Percentiles rank a stretch among this genome's conserved stretches.
phyloP scores from a whole-genome alignment of 2,329 filamentous ascomycete genomes.

The Cladophialophora immunda region DNA sequence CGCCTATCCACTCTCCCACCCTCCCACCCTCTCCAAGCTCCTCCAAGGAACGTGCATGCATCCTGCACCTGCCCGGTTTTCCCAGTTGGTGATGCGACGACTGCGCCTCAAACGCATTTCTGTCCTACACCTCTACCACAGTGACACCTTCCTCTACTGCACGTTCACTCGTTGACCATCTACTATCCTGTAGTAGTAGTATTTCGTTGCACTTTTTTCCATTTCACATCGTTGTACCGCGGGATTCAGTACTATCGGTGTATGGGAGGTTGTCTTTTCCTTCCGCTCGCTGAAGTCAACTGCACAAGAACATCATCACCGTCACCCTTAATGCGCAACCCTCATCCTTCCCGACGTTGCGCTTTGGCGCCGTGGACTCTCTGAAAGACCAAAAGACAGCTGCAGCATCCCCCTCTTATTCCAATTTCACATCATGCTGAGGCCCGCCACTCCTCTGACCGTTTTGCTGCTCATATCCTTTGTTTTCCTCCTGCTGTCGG shows the following conservation, averaged over 20 bases:
- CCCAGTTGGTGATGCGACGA: constrained; percentile 23
- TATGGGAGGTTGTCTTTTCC: background rate
- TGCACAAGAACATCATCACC: background rate
- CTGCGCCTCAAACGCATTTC: constrained; percentile 28
- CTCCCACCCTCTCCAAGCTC: constrained; percentile 1
- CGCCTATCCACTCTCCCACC: background rate
- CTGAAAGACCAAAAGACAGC: constrained; percentile 5
- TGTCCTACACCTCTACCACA: constrained; percentile 5
- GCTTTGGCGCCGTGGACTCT: constrained; percentile 27
- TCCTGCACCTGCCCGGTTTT: constrained; percentile 26
- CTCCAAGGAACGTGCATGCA: constrained; percentile 19
- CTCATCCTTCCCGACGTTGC: constrained; percentile 19
- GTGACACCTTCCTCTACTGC: constrained; percentile 6
- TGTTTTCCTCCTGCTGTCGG: constrained; percentile 81
- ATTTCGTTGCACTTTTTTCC: background rate
- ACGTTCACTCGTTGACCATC: constrained; percentile 8
- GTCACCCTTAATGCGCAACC: constrained; percentile 25
- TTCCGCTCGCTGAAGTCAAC: constrained; percentile 13
- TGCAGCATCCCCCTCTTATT: constrained; percentile 12
- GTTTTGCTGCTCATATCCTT: constrained; percentile 87
- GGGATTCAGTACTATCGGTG: constrained; percentile 49
- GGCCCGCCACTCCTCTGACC: constrained; percentile 90
- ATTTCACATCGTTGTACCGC: constrained; percentile 13
- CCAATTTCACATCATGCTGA: constrained; percentile 67
- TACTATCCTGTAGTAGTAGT: background rate